Percentiles rank a stretch among this genome's conserved stretches.
phyloP scores from a whole-genome alignment of 352 stramenopile species.

The Phytophthora melonis region DNA sequence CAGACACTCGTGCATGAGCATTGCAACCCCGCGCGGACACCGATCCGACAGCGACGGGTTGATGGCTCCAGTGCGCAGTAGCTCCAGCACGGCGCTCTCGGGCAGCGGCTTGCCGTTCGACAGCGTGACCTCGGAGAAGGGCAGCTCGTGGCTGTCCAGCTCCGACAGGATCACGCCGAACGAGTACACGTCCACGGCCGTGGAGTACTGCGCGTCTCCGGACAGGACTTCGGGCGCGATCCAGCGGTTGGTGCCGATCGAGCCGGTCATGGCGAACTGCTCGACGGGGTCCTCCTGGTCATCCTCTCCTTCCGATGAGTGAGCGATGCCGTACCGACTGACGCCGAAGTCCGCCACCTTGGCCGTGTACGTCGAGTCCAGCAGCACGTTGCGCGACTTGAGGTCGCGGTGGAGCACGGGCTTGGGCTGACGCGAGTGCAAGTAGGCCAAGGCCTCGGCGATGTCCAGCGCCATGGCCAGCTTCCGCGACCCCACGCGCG shows the following conservation, averaged over 20 bases:
- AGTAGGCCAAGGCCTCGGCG: constrained; percentile 68
- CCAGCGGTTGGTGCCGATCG: constrained; percentile 54
- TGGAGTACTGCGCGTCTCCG: constrained; percentile 50
- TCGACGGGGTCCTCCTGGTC: constrained; percentile 26
- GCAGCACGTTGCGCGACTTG: constrained; percentile 20
- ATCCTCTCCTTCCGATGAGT: constrained; percentile 31
- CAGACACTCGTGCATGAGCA: constrained; percentile 66
- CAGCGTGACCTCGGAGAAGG: constrained; percentile 68
- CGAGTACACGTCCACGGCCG: constrained; percentile 74
- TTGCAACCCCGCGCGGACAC: constrained; percentile 55
- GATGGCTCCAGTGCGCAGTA: constrained; percentile 60
- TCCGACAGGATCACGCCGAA: constrained; percentile 79
- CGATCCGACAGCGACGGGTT: constrained; percentile 56
- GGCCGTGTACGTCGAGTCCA: constrained; percentile 61
- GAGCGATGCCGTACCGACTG: constrained; percentile 51
- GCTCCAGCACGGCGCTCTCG: constrained; percentile 59
- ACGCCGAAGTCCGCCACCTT: constrained; percentile 82
- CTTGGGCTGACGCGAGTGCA: constrained; percentile 60
- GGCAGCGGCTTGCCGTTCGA: constrained; percentile 63
- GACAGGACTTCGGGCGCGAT: constrained; percentile 73
- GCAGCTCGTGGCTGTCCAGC: constrained; percentile 74
- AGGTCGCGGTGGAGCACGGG: constrained; percentile 50
- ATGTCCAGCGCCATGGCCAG: constrained; percentile 69
- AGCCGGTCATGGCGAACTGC: constrained; percentile 36
- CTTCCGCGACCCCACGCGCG: constrained; percentile 62